Base-by-base conservation (phyloP, 108 stramenopile genomes). In the Pseudonitzschia pungens region DNA sequence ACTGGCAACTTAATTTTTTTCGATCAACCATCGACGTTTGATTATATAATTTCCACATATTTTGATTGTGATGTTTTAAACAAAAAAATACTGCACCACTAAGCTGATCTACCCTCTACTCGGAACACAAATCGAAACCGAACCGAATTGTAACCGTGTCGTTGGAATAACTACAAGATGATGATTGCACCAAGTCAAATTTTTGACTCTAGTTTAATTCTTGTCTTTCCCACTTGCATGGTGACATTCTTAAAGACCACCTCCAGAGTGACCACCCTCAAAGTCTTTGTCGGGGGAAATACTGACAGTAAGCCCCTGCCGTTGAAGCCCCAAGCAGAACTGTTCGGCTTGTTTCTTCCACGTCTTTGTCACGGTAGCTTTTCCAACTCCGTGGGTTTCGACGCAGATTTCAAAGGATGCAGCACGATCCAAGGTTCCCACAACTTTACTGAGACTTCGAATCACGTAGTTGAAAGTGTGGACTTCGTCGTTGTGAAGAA, bases 381-480 rank as follows among this genome's bases (percentile, higher is more conserved):
- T 89, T n/a, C 97, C 97, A 69, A 88, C 84, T 27, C 91, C 90
- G 76, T 97, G 97, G 52, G 96, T 96, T 68, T 90, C 80, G 21
- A 91, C 87, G 72, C 93, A 95, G 73, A 97, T 91, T 74, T 96
- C 90, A 74, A 93, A 91, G 16, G 97, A 92, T 59, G 92, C 93
- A 69, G 92, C 92, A 59, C 86, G 83, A 63, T 92, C 91, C 62
- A 93, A 65, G n/a, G 89, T 92, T 58, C 90, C 91, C 40, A 94
- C 88, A 41, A 89, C 90, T 77, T 96, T 96, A 72, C 83, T 85
- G 62, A 96, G 82, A 83, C 83, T 87, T 55, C 89, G 84, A 66
- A 94, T 90, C n/a, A 97, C 97, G 68, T 98, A 98, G 65, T 96
- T 91, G 81, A 98, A 96, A 0, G 95, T 96, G 81, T 98, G 96